A percentile compares a stretch with the other conserved stretches of the same genome.
These are phyloP conservation scores for Capronia epimyces DNA, from an alignment of 2,329 filamentous ascomycete genomes.

Conservation along the genomic window DNA sequence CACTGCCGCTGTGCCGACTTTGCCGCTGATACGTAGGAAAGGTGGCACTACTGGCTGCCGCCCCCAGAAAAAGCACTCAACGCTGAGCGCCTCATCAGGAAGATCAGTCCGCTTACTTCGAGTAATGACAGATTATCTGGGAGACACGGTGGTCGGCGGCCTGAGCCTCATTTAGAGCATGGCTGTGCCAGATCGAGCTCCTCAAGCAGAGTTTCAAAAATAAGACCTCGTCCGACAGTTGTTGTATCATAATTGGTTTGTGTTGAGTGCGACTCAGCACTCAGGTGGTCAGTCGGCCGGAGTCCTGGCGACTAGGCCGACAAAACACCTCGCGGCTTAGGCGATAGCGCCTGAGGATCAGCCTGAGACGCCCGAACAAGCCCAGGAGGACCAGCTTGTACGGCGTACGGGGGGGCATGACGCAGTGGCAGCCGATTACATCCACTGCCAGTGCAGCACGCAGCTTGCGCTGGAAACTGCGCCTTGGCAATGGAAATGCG, in stretches of 20 bases:
- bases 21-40: constrained; percentile 22
- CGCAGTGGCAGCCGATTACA: too few relatives aligned
- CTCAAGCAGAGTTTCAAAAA: not conserved
- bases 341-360: not conserved
- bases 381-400: not conserved
- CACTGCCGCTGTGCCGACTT: constrained; percentile 11
- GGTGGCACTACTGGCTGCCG: too few relatives aligned
- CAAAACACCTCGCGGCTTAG: too few relatives aligned
- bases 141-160: not conserved
- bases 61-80: constrained; percentile 1
- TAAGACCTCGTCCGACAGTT: too few relatives aligned
- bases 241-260: too few relatives aligned
- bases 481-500: too few relatives aligned
- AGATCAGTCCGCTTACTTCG: not conserved
- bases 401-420: too few relatives aligned
- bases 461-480: too few relatives aligned
- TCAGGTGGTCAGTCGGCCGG: too few relatives aligned
- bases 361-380: not conserved
- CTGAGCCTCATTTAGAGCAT: not conserved
- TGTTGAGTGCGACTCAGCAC: too few relatives aligned
- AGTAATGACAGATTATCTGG: not conserved
- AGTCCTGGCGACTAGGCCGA: too few relatives aligned
- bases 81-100: not conserved
- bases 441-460: too few relatives aligned
- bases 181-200: not conserved